phyloP scores from a whole-genome alignment of 306 rosid species.

The Mucuna pruriens region DNA sequence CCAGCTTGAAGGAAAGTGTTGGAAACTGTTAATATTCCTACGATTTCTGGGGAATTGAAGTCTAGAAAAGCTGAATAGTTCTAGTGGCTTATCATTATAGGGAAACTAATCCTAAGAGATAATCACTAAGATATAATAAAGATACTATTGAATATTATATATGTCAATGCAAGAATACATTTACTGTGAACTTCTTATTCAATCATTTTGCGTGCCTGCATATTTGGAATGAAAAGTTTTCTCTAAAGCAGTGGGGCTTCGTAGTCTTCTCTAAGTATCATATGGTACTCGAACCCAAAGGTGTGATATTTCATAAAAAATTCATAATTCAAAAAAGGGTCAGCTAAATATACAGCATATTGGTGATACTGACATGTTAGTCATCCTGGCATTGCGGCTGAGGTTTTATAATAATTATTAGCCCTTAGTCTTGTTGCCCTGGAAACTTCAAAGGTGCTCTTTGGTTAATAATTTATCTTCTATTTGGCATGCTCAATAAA shows the following conservation, averaged over 20 bases:
- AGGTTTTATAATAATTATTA: constrained; percentile 6
- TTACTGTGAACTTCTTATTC: background rate
- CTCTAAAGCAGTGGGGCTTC: background rate
- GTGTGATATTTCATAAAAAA: background rate
- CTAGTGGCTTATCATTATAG: too few relatives aligned
- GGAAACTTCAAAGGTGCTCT: background rate
- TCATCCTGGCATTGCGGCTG: constrained; percentile 8
- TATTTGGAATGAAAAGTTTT: background rate
- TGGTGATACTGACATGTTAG: constrained; percentile 15
- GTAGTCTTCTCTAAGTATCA: background rate
- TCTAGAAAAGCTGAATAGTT: too few relatives aligned
- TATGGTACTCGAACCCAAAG: background rate
- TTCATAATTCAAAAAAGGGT: background rate
- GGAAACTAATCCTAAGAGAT: background rate
- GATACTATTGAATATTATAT: background rate
- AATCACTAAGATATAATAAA: background rate
- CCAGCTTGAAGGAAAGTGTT: too few relatives aligned
- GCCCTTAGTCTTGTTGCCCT: background rate
- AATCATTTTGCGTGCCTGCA: background rate
- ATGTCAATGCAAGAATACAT: background rate
- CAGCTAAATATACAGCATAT: background rate
- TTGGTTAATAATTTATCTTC: background rate
- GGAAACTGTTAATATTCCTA: too few relatives aligned
- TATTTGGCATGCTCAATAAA: background rate
- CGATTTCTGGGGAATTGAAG: too few relatives aligned